Base-by-base conservation (phyloP, 2,329 filamentous ascomycete species). In the Hypomyces rosellus region DNA sequence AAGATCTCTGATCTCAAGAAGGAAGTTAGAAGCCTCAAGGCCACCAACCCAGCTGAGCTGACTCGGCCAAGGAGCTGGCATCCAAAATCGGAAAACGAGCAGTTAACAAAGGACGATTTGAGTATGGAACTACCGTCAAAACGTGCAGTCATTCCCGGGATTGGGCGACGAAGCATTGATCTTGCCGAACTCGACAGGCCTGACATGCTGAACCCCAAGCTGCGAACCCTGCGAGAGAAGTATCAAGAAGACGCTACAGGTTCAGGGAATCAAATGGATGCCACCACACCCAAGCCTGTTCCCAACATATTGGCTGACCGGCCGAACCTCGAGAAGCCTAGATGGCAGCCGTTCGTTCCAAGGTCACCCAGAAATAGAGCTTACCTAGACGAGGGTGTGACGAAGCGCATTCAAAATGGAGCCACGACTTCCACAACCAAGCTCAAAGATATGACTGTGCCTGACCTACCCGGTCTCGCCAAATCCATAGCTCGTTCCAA, bases 1-100 rank as follows among this genome's bases (percentile, higher is more conserved):
- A 80, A 80, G 62, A 80, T 83, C 52, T 66, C 73, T 8, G 72
- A 77, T 40, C 70, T 84, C 7, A 78, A 77, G 62, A 76, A 74
- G 56, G 75, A 80, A 55, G 63, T 81, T 37, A 71, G 69, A 51
- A 64, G 64, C 1, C 63, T 81, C 3, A 76, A 75, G 58, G 59
- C 59, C 6, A 30, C 37, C 3, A 50, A 51, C 5, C 39, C 55
- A 13, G 54, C 52, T 15, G 57, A 59, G 6, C 49, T 54, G 7
- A 33, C 53, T 15, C 60, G 61, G 34, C 65, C 64, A 5, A 62
- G 57, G 43, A 66, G 61, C 52, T 64, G 62, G 63, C 63, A 67
- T 45, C 46, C 60, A 13, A 57, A 54, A 12, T 57, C 55, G 39
- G 59, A 59, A 5, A 47, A 51, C 41, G 47, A 38, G 20, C 55